Evolutionary conservation across 345 rosid genomes (phyloP).

Genomic region (Pistacia integerrima): DNA sequence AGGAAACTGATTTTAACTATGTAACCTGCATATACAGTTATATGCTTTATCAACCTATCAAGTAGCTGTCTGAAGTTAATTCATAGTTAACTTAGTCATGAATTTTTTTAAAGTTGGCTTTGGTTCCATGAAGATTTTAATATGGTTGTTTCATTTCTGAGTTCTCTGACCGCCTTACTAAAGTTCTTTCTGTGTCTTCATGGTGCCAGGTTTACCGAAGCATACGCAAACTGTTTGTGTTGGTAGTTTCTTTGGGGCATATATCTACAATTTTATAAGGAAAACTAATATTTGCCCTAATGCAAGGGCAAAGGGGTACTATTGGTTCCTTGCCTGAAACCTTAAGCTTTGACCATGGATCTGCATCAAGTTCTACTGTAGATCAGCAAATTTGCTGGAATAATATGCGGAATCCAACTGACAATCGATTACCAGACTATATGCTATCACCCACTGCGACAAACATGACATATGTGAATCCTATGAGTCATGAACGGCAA

Average conservation of each 20-base stretch:
- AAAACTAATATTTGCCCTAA: conserved; percentile 38
- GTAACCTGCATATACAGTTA: not conserved
- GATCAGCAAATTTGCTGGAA: conserved; percentile 74
- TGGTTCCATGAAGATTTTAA: not conserved
- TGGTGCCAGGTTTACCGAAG: conserved; percentile 15
- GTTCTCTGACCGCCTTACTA: conserved; percentile 17
- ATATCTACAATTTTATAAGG: conserved; percentile 15
- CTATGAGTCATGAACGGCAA: conserved; percentile 57
- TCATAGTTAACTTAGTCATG: not conserved
- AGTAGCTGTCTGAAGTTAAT: not conserved
- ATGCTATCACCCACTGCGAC: conserved; percentile 46
- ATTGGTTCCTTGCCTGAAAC: conserved; percentile 74
- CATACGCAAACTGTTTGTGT: conserved; percentile 13
- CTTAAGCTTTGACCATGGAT: conserved; percentile 76
- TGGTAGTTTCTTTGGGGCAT: conserved; percentile 29
- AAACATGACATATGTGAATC: conserved; percentile 34
- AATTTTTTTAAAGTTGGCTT: not conserved
- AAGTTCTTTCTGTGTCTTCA: not conserved
- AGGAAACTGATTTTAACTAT: not conserved
- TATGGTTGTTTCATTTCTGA: not conserved
- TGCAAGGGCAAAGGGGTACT: conserved; percentile 87
- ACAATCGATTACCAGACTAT: conserved; percentile 47
- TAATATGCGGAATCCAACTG: conserved; percentile 52
- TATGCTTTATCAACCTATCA: not conserved
- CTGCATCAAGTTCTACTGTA: conserved; percentile 58